Evolutionary conservation across 768 basidiomycete species (phyloP).

Genomic region (Phlebiopsis gigantea): DNA sequence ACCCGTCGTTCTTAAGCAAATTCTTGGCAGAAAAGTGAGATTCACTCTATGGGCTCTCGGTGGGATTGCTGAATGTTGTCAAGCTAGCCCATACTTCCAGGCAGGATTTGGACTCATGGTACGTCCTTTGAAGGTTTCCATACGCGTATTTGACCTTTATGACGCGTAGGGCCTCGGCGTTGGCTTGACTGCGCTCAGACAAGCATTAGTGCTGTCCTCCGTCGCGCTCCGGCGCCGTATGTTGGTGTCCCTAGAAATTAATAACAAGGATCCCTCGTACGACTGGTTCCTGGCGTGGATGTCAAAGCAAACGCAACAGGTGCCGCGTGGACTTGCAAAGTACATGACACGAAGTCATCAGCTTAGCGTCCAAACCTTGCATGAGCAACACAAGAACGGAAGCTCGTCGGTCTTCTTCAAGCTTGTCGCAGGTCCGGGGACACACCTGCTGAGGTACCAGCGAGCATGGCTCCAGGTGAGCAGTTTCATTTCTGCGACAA

Average conservation of each 20-base stretch:
- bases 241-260: constrained; percentile 93
- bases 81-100: constrained; percentile 87
- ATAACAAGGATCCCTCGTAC: constrained; percentile 91
- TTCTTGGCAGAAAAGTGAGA: constrained; percentile 25
- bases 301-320: constrained; percentile 53
- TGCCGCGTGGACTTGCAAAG: constrained; percentile 21
- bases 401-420: constrained; percentile 86
- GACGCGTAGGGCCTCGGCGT: constrained; percentile 78
- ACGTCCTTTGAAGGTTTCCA: constrained; percentile 9
- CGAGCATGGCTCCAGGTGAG: constrained; percentile 94
- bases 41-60: neutral
- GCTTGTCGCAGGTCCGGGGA: constrained; percentile 94
- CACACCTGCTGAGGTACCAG: constrained; percentile 85
- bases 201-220: constrained; percentile 62
- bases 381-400: constrained; percentile 87
- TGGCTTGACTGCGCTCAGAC: constrained; percentile 69
- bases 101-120: constrained; percentile 99
- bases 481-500: neutral
- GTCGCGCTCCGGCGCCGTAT: constrained; percentile 80
- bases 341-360: constrained; percentile 79
- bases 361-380: constrained; percentile 88
- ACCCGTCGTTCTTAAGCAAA: constrained; percentile 13
- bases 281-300: constrained; percentile 98
- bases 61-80: constrained; percentile 7
- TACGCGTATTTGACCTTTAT: neutral